phyloP scores from a whole-genome alignment of 306 rosid species.

The Argentina anserina region DNA sequence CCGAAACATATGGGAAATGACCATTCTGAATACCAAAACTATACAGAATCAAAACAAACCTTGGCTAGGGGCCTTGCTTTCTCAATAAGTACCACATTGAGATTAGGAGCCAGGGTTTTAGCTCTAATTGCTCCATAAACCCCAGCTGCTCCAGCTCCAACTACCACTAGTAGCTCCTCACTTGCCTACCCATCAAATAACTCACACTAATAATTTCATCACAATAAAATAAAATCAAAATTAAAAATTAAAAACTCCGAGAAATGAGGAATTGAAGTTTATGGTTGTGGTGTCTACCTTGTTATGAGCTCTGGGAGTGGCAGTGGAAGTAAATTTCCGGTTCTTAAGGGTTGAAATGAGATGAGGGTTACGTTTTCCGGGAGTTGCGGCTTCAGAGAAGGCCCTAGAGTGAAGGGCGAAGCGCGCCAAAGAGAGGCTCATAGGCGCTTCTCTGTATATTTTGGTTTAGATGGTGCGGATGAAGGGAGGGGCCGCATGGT shows the following conservation, averaged over 20 bases:
- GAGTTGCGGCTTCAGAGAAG: conserved; percentile 15
- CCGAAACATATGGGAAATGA: neutral
- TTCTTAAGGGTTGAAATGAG: conserved; percentile 16
- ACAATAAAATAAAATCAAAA: neutral
- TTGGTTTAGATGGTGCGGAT: neutral
- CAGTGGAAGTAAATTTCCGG: conserved; percentile 26
- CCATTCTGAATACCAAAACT: neutral
- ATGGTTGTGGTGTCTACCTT: conserved; percentile 28
- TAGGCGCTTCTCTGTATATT: conserved; percentile 1
- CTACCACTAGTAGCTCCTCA: conserved; percentile 71
- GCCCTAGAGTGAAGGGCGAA: conserved; percentile 23
- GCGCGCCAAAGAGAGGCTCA: conserved; percentile 39
- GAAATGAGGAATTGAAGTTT: neutral
- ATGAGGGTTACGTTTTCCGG: neutral
- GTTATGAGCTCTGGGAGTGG: conserved; percentile 31
- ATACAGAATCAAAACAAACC: conserved; percentile 35
- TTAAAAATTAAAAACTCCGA: neutral
- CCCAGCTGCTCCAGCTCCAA: conserved; percentile 96
- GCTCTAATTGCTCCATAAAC: conserved; percentile 90
- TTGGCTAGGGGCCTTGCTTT: conserved; percentile 75
- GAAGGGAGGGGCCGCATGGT: neutral
- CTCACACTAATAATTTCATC: neutral
- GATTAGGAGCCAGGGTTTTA: conserved; percentile 69
- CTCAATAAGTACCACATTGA: conserved; percentile 67
- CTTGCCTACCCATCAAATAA: conserved; percentile 33